These are phyloP conservation scores for Nicotiana otophora DNA, from an alignment of 257 asterid species.

Conservation along the genomic window DNA sequence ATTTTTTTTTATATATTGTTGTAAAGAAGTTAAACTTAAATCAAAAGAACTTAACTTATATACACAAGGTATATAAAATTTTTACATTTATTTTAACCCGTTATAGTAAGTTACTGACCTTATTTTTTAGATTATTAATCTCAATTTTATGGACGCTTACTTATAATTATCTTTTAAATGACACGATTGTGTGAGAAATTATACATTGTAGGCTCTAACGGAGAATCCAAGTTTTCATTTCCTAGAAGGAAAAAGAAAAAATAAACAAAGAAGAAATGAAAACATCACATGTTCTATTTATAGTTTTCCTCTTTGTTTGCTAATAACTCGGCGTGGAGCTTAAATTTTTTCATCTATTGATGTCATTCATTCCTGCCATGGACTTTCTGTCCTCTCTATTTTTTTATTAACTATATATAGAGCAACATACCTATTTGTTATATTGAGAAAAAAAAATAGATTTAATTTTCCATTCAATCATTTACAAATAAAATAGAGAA, in stretches of 20 bases:
- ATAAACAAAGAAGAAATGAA: not conserved
- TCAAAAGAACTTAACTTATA: too few relatives aligned
- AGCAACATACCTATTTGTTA: slow-evolving; percentile 2
- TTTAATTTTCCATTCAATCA: not conserved
- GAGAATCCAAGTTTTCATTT: not conserved
- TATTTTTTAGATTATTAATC: too few relatives aligned
- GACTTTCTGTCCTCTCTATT: not conserved
- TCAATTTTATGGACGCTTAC: too few relatives aligned
- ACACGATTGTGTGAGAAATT: too few relatives aligned
- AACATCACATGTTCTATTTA: slow-evolving; percentile 5
- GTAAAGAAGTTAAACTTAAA: too few relatives aligned
- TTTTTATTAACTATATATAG: not conserved
- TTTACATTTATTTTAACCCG: too few relatives aligned
- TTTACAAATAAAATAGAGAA: not conserved
- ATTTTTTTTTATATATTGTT: too few relatives aligned
- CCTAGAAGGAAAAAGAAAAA: not conserved
- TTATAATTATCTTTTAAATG: too few relatives aligned
- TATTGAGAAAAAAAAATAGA: not conserved
- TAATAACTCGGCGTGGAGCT: not conserved
- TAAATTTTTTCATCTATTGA: not conserved
- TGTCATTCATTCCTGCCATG: not conserved
- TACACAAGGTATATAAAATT: too few relatives aligned
- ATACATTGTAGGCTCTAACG: too few relatives aligned
- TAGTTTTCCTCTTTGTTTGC: not conserved
- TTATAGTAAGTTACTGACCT: too few relatives aligned